phyloP scores from a whole-genome alignment of 345 rosid genomes.

The Kandelia obovata region DNA sequence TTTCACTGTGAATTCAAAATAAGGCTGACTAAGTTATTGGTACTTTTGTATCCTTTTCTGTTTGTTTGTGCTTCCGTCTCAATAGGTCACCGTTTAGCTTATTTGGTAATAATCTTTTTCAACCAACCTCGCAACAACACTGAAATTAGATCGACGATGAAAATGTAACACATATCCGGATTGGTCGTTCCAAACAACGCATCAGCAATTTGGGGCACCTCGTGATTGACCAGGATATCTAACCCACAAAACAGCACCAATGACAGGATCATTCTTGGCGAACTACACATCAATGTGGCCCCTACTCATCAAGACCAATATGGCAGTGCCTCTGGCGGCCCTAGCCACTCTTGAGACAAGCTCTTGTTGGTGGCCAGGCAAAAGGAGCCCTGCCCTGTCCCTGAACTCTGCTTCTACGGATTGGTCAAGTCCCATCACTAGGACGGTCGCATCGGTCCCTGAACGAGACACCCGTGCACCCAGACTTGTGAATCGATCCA shows the following conservation, averaged over 20 bases:
- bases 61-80: too few relatives aligned
- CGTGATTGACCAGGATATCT: conserved; percentile 33
- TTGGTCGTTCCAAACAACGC: conserved; percentile 23
- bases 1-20: too few relatives aligned
- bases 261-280: conserved; percentile 25
- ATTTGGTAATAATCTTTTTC: too few relatives aligned
- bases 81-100: too few relatives aligned
- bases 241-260: conserved; percentile 32
- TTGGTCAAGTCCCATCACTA: conserved; percentile 33
- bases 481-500: conserved; percentile 13
- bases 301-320: conserved; percentile 31
- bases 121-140: neutral
- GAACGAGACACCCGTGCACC: conserved; percentile 19
- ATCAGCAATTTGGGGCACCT: conserved; percentile 33
- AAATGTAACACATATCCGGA: conserved; percentile 2
- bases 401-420: conserved; percentile 27
- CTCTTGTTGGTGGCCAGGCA: conserved; percentile 34
- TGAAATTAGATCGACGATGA: neutral
- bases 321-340: conserved; percentile 25
- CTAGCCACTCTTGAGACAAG: conserved; percentile 28
- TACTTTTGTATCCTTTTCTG: too few relatives aligned
- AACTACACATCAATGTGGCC: conserved; percentile 28
- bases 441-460: conserved; percentile 24
- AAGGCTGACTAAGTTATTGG: too few relatives aligned
- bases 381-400: conserved; percentile 20